Evolutionary conservation across 2,329 filamentous ascomycete genomes (phyloP).

Genomic region (Aspergillus oerlinghausenensis): DNA sequence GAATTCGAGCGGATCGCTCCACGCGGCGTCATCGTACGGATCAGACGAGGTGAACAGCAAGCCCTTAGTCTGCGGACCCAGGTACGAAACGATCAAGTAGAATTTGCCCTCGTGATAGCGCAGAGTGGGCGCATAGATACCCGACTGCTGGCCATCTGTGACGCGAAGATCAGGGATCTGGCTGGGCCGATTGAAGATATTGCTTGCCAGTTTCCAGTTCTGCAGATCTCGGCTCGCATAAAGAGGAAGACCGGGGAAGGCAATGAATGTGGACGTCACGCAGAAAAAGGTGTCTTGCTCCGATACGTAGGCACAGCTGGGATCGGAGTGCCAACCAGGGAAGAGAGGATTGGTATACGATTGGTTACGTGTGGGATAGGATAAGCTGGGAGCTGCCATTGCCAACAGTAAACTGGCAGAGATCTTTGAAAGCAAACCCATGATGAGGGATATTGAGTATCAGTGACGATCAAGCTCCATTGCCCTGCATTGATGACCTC

Average conservation of each 20-base stretch:
- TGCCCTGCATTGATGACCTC: not conserved
- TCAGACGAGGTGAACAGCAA: constrained; percentile 14
- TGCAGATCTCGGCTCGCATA: constrained; percentile 42
- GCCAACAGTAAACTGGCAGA: not conserved
- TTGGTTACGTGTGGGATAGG: not conserved
- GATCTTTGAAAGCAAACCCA: not conserved
- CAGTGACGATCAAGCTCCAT: not conserved
- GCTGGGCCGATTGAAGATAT: constrained; percentile 20
- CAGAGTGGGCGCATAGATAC: constrained; percentile 41
- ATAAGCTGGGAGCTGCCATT: not conserved
- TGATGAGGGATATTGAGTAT: not conserved
- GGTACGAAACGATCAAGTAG: constrained; percentile 34
- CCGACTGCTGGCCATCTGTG: constrained; percentile 21
- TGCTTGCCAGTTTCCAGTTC: constrained; percentile 16
- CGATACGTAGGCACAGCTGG: constrained; percentile 41
- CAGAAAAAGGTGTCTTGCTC: constrained; percentile 42
- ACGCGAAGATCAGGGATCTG: constrained; percentile 35
- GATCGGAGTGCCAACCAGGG: constrained; percentile 46
- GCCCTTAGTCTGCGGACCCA: constrained; percentile 7
- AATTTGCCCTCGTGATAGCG: constrained; percentile 37
- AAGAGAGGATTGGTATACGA: constrained; percentile 40
- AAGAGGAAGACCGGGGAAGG: constrained; percentile 44
- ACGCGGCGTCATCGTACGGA: constrained; percentile 10
- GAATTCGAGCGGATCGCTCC: constrained; percentile 13
- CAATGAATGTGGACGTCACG: constrained; percentile 42